Conservation (phyloP, 352 stramenopile species). For the Phytopythium mirpurense region DNA sequence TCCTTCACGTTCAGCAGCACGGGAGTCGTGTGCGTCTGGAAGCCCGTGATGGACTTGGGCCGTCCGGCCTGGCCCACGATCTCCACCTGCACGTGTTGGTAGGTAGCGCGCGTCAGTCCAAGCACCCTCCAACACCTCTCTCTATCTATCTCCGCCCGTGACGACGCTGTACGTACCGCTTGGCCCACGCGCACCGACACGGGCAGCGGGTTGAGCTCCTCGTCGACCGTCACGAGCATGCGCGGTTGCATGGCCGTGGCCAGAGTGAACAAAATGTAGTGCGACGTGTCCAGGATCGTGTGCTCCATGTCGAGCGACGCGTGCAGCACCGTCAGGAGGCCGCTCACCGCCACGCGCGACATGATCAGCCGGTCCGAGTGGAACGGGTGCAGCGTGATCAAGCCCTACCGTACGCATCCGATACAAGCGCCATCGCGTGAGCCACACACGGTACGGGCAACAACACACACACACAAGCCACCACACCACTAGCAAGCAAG, state of each 20-base stretch:
- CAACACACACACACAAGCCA: conserved; percentile 7
- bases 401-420: too few species aligned
- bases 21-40: conserved; percentile 99
- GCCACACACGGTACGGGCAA: too few species aligned
- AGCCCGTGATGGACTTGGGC: conserved; percentile 99
- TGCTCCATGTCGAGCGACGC: conserved; percentile 96
- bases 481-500: too few species aligned
- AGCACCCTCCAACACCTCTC: too few species aligned
- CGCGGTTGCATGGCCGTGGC: conserved; percentile 97
- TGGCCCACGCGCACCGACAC: conserved; percentile 98
- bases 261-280: conserved; percentile 98
- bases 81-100: conserved; percentile 92
- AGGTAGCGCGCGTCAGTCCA: too few species aligned
- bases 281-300: conserved; percentile 97
- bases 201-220: conserved; percentile 94
- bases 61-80: conserved; percentile 98
- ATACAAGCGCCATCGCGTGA: too few species aligned
- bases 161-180: conserved; percentile 61
- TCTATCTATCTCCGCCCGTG: too few species aligned
- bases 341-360: conserved; percentile 90
- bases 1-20: conserved; percentile 98
- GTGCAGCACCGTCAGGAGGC: conserved; percentile 95
- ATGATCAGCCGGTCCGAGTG: conserved; percentile 95
- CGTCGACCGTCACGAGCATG: conserved; percentile 98
- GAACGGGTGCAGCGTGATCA: conserved; percentile 97